A percentile compares a stretch with the other conserved stretches of the same genome.
These are phyloP conservation scores for Eremothecium coryli DNA, from an alignment of 1,139 yeast genomes.

Conservation along the genomic window DNA sequence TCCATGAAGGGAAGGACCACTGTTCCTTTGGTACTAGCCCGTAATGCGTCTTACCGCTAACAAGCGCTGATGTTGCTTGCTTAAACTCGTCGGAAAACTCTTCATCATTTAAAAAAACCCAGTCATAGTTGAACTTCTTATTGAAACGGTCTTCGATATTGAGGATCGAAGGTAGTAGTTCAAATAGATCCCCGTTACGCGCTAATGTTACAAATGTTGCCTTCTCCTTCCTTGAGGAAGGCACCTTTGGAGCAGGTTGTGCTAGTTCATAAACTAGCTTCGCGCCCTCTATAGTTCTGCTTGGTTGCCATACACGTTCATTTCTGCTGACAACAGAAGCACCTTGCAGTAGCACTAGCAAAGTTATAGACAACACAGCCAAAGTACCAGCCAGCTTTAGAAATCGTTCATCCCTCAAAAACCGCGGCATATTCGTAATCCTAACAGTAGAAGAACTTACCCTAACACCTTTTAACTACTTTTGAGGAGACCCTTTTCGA, in stretches of 20 bases:
- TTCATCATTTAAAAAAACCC: slow-evolving; percentile 68
- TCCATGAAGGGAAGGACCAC: slow-evolving; percentile 50
- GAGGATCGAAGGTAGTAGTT: slow-evolving; percentile 49
- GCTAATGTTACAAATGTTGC: slow-evolving; percentile 72
- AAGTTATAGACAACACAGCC: slow-evolving; percentile 12
- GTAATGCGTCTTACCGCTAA: slow-evolving; percentile 40
- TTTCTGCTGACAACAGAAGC: slow-evolving; percentile 4
- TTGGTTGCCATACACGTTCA: neutral
- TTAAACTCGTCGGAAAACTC: slow-evolving; percentile 40
- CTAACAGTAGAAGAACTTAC: too few relatives aligned
- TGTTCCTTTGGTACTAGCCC: slow-evolving; percentile 41
- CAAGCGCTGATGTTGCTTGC: slow-evolving; percentile 27
- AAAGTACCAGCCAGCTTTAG: slow-evolving; percentile 11
- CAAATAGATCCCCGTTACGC: slow-evolving; percentile 56
- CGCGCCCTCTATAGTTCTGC: neutral
- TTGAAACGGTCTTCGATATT: slow-evolving; percentile 68
- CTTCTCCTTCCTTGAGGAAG: slow-evolving; percentile 32
- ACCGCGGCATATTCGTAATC: neutral
- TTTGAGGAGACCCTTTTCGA: too few relatives aligned
- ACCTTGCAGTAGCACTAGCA: slow-evolving; percentile 14
- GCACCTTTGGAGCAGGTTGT: neutral
- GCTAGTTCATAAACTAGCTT: neutral
- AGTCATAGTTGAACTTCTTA: slow-evolving; percentile 52
- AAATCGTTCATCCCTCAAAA: slow-evolving; percentile 10
- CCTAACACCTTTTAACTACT: too few relatives aligned